A percentile compares a stretch with the other conserved stretches of the same genome.
Evolutionary conservation across 768 basidiomycete species (phyloP).

Genomic region (Cyathus striatus): DNA sequence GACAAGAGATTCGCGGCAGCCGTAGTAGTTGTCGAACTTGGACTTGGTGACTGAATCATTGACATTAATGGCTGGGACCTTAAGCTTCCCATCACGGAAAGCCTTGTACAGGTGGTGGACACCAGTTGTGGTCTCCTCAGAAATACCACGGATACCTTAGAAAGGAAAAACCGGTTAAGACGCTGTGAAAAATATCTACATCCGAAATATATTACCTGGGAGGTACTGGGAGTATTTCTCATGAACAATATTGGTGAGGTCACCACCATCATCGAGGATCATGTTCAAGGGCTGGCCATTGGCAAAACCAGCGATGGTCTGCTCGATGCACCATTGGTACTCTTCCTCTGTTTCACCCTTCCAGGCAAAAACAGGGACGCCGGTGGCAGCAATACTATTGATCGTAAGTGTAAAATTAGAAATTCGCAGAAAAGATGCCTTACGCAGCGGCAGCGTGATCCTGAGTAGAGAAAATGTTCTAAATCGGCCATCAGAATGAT

Average conservation of each 20-base stretch:
- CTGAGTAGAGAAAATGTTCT: conserved; percentile 99
- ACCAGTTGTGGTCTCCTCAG: conserved; percentile 99
- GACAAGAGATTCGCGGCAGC: conserved; percentile 98
- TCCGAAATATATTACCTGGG: conserved; percentile 39
- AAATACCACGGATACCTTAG: conserved; percentile 84
- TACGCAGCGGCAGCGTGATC: conserved; percentile 98
- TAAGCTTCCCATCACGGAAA: conserved; percentile 92
- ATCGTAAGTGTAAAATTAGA: conserved; percentile 4
- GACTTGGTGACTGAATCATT: conserved; percentile 99
- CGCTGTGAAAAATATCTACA: not conserved
- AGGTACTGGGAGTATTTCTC: conserved; percentile 94
- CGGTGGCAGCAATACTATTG: conserved; percentile 88
- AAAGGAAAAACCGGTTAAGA: conserved; percentile 6
- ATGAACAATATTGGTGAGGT: conserved; percentile 91
- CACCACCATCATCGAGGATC: conserved; percentile 99
- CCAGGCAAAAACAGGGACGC: conserved; percentile 98
- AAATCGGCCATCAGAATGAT: conserved; percentile 4
- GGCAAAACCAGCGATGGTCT: conserved; percentile 86
- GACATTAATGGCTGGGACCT: conserved; percentile 98
- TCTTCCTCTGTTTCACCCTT: conserved; percentile 99
- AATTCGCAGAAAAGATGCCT: conserved; percentile 19
- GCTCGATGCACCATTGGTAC: conserved; percentile 97
- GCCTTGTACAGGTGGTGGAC: conserved; percentile 99
- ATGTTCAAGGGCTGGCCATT: conserved; percentile 86
- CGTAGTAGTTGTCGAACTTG: conserved; percentile 99